Conservation (phyloP, 202 grass and related monocot genomes). For the Tripidium arundinaceum region DNA sequence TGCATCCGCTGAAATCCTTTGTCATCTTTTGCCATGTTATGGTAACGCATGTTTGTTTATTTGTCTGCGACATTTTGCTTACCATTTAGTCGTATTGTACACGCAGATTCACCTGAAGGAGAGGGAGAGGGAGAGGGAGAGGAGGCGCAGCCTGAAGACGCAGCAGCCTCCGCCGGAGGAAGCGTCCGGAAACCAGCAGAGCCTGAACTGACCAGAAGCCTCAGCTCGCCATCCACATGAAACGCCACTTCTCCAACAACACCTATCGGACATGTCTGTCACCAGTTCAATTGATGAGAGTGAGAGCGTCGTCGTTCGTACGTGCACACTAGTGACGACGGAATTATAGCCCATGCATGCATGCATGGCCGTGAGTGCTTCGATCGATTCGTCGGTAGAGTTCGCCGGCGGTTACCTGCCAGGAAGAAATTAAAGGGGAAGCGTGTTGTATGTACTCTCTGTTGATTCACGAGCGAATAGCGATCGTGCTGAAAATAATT, state of each 20-base stretch:
- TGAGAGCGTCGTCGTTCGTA: neutral
- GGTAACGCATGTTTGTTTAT: too few species aligned
- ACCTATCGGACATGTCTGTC: too few species aligned
- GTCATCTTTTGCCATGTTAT: too few species aligned
- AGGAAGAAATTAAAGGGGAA: neutral
- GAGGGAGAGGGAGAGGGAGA: conserved; percentile 22
- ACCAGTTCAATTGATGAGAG: neutral
- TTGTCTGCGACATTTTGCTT: too few species aligned
- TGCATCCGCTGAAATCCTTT: neutral
- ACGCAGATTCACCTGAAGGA: conserved; percentile 40
- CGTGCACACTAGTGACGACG: neutral
- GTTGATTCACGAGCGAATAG: neutral
- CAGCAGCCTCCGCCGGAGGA: conserved; percentile 24
- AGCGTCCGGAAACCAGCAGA: conserved; percentile 32
- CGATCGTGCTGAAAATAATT: neutral
- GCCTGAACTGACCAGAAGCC: conserved; percentile 52
- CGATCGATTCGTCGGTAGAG: neutral
- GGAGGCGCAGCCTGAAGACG: neutral
- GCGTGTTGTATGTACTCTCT: neutral
- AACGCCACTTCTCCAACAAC: neutral
- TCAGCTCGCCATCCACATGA: conserved; percentile 42
- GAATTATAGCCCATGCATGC: too few species aligned
- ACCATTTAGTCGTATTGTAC: neutral
- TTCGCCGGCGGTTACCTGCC: neutral
- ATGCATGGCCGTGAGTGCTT: neutral